Conservation (phyloP, 495 filamentous ascomycete species). For the Neurospora hispaniola region DNA sequence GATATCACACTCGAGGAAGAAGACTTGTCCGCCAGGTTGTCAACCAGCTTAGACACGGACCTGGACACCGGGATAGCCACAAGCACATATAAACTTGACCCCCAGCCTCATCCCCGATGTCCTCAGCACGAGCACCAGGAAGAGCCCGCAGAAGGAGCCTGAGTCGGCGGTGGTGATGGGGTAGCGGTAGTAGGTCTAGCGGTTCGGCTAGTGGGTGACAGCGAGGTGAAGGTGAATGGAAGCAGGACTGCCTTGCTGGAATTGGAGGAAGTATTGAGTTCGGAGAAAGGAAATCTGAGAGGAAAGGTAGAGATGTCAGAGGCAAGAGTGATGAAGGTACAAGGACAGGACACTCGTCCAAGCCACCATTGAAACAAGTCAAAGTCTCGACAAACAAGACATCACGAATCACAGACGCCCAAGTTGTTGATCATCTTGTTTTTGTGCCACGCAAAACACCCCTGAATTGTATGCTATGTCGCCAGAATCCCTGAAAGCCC, state of each 20-base stretch:
- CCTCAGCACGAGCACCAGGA: not conserved
- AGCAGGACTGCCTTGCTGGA: not conserved
- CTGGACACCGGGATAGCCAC: not conserved
- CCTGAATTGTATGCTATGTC: slow-evolving; percentile 28
- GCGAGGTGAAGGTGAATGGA: not conserved
- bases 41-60: not conserved
- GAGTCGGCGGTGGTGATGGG: not conserved
- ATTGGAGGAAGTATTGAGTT: no score
- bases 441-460: slow-evolving; percentile 11
- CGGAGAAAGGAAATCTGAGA: no score
- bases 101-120: not conserved
- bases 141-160: no score
- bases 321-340: no score
- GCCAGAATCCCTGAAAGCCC: slow-evolving; percentile 20
- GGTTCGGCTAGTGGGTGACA: not conserved
- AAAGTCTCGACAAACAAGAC: no score
- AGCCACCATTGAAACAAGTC: no score
- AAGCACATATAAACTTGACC: not conserved
- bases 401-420: not conserved
- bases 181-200: not conserved
- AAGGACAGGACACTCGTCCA: no score
- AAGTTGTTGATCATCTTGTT: not conserved
- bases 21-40: no score
- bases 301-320: no score
- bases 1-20: no score